Evolutionary conservation across 176 grass and related monocot genomes (phyloP), one percentile per base, ranked within the genome.

Genomic region (Zea mays): DNA sequence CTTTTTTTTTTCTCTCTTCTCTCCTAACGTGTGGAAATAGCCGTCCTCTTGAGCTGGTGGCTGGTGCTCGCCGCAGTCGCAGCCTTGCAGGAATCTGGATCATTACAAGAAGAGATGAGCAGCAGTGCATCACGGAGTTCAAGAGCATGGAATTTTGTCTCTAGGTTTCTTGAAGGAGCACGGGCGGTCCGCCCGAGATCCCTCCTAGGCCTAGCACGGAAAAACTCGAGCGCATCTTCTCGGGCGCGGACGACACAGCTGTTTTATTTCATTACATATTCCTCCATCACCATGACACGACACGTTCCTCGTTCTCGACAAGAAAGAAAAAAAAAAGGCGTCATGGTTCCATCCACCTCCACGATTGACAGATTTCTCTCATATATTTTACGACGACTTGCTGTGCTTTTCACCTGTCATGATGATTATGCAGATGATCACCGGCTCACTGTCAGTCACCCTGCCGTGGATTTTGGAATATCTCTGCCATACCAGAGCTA

Each of bases 81-180:
- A 27, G 27, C 27, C 27, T 27, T 27, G 27, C 27, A 27, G 27
- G 27, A 27, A 27, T 27, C 27, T 27, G 27, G 27, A 27, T 27
- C 27, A 27, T 27, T 27, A 27, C 27, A 27, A 27, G 27, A 27
- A 27, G 27, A 27, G 27, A 27, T 1, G 27, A 27, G 27, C 27
- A 27, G 27, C 0, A 6, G 17, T 0, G 2, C 9, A 15, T n/a
- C 73, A 48, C 74, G 33, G 21, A 19, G 27, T 5, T 63, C 44
- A 50, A 50, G 44, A 49, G 74, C 78, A 21, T 73, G 14, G 3
- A 35, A 35, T n/a, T 56, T 56, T 9, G 11, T 45, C 65, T 82
- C 43, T 82, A 57, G 20, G 46, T 8, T 36, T 67, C 6, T 47
- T 46, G 15, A 58, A 74, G n/a, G n/a, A n/a, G 49, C 48, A 27